These are phyloP conservation scores for Pontederia paniculata DNA, from an alignment of 176 grass and related monocot species.

Conservation along the genomic window DNA sequence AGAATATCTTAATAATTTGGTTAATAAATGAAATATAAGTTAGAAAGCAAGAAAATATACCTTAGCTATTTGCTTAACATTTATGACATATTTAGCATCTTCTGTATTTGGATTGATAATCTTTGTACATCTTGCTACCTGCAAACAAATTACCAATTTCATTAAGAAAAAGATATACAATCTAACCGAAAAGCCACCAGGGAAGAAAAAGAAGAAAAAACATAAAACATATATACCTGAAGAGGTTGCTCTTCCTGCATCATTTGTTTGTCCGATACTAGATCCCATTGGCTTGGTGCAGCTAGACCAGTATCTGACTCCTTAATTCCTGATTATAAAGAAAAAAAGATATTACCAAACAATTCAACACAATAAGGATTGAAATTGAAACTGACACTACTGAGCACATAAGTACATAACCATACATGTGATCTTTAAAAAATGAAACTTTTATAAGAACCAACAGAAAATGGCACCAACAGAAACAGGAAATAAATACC, in stretches of 20 bases:
- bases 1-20: conserved; percentile 7
- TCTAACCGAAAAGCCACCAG: background rate
- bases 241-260: conserved; percentile 92
- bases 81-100: conserved; percentile 89
- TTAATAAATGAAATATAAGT: background rate
- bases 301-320: conserved; percentile 92
- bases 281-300: conserved; percentile 86
- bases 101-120: conserved; percentile 92
- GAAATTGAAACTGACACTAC: background rate
- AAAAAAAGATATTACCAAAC: background rate
- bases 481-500: no score
- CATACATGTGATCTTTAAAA: no score
- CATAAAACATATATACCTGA: conserved; percentile 36
- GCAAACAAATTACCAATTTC: background rate
- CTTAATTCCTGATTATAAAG: conserved; percentile 53
- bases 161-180: conserved; percentile 1
- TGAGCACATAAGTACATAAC: background rate
- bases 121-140: conserved; percentile 96
- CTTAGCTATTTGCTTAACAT: conserved; percentile 99
- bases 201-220: background rate
- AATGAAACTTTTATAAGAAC: background rate
- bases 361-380: conserved; percentile 1
- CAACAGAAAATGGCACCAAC: no score
- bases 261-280: conserved; percentile 95
- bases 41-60: conserved; percentile 18